Conservation (phyloP, 1,284 basidiomycete genomes). For the Apiotrichum sp. region DNA sequence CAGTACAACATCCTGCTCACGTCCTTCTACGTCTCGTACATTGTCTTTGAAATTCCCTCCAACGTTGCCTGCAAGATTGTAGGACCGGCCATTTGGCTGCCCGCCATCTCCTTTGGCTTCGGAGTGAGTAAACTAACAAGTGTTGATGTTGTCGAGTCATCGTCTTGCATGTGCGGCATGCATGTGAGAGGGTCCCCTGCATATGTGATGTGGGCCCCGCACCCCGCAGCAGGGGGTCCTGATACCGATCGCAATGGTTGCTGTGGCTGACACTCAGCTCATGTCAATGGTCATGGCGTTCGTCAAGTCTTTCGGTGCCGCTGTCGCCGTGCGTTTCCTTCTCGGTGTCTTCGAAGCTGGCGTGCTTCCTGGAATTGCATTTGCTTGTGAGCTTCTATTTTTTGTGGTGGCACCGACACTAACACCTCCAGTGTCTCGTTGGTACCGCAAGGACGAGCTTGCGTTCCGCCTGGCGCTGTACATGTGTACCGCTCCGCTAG, state of each 20-base stretch:
- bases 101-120: constrained; percentile 18
- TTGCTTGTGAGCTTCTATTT: constrained; percentile 7
- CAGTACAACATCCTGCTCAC: constrained; percentile 22
- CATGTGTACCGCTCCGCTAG: constrained; percentile 10
- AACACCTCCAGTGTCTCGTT: constrained; percentile 14
- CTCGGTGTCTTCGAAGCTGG: constrained; percentile 36
- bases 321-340: constrained; percentile 19
- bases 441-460: constrained; percentile 19
- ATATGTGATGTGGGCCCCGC: too few species aligned
- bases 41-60: constrained; percentile 25
- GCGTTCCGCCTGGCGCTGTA: constrained; percentile 15
- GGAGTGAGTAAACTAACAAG: constrained; percentile 10
- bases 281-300: constrained; percentile 29
- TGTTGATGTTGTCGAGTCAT: too few species aligned
- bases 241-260: too few species aligned
- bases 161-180: too few species aligned
- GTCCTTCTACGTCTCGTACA: constrained; percentile 20
- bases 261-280: constrained; percentile 12
- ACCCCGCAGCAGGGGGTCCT: too few species aligned
- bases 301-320: constrained; percentile 17
- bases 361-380: constrained; percentile 32
- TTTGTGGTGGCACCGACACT: too few species aligned
- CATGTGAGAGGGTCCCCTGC: too few species aligned
- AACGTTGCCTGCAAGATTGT: constrained; percentile 18
- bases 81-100: constrained; percentile 22